phyloP scores from a whole-genome alignment of 140 eudicot genomes.

The Erigeron philadelphicus region DNA sequence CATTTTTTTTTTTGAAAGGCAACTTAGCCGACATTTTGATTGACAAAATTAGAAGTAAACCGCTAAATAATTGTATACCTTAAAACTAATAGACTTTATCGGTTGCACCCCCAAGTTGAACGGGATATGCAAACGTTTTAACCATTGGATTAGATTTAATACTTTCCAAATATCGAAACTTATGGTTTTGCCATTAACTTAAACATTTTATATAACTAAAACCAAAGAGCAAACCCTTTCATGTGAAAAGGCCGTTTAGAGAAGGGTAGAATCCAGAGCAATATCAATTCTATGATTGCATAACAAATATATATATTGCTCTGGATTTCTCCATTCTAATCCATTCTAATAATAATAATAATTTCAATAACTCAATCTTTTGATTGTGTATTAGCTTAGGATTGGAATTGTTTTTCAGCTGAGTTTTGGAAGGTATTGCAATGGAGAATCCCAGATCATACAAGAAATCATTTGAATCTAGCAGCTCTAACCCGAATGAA shows the following conservation, averaged over 20 bases:
- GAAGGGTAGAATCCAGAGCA: constrained; percentile 44
- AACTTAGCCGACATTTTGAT: too few relatives aligned
- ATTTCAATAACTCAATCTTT: neutral
- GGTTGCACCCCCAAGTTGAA: neutral
- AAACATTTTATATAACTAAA: constrained; percentile 17
- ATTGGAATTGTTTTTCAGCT: constrained; percentile 2
- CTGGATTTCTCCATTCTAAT: constrained; percentile 37
- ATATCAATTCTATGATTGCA: constrained; percentile 20
- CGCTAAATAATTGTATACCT: too few relatives aligned
- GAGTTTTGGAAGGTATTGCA: neutral
- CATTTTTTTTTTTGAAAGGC: too few relatives aligned
- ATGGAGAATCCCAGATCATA: constrained; percentile 22
- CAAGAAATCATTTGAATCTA: constrained; percentile 21
- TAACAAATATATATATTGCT: constrained; percentile 27
- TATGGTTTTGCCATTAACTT: neutral
- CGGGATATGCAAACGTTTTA: constrained; percentile 3
- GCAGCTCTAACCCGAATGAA: neutral
- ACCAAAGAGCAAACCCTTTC: constrained; percentile 19
- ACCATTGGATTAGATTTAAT: constrained; percentile 12
- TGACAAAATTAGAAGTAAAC: too few relatives aligned
- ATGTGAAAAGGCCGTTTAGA: constrained; percentile 19
- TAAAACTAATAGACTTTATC: neutral
- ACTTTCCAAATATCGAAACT: constrained; percentile 9
- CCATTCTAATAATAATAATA: neutral
- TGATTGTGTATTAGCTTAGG: constrained; percentile 7